These are phyloP conservation scores for Russula earlei DNA, from an alignment of 768 basidiomycete genomes.

Conservation along the genomic window DNA sequence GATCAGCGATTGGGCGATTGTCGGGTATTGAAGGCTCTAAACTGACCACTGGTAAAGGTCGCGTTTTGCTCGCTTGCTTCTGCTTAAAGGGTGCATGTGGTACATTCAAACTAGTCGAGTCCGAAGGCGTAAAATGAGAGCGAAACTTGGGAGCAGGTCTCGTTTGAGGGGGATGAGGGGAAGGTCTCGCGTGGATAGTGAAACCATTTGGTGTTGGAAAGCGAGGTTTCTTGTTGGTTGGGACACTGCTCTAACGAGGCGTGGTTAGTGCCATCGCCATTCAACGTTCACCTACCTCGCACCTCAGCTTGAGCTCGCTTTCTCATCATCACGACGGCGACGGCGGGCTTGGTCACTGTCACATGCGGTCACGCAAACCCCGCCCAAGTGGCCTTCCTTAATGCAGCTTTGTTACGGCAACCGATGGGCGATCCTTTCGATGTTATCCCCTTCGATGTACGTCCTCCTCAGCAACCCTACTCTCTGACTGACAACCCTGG, in stretches of 20 bases:
- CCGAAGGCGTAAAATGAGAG: background rate
- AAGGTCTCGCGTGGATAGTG: background rate
- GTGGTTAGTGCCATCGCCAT: too few relatives aligned
- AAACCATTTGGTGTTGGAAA: background rate
- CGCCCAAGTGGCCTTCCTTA: too few relatives aligned
- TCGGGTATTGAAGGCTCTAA: background rate
- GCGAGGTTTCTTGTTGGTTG: background rate
- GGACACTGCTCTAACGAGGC: background rate
- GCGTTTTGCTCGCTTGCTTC: background rate
- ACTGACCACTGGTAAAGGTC: background rate
- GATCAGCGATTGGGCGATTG: background rate
- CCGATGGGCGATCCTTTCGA: conserved; percentile 65
- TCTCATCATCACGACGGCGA: background rate
- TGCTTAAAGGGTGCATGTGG: background rate
- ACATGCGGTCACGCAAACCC: too few relatives aligned
- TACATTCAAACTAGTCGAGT: background rate
- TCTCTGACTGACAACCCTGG: background rate
- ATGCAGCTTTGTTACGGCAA: too few relatives aligned
- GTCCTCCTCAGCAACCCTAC: conserved; percentile 19
- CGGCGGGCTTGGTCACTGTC: too few relatives aligned
- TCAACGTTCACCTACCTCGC: background rate
- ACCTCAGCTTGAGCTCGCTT: background rate
- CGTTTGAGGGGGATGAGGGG: background rate
- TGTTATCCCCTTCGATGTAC: conserved; percentile 77
- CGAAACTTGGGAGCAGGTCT: background rate